A percentile compares a stretch with the other conserved stretches of the same genome.
phyloP scores from a whole-genome alignment of 1,284 basidiomycete species.

The Sanghuangporus sanghuang region DNA sequence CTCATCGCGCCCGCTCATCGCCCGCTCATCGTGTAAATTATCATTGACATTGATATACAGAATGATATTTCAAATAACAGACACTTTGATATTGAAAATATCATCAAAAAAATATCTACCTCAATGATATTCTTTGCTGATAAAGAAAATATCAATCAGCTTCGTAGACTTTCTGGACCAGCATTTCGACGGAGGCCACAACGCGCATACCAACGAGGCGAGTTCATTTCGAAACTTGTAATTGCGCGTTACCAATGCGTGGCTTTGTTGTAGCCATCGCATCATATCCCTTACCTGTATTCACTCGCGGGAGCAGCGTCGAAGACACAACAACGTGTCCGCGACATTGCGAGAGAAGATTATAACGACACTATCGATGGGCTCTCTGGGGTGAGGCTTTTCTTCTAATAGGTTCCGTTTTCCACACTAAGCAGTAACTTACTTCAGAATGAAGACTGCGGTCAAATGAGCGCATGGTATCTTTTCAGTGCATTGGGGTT shows the following conservation, averaged over 20 bases:
- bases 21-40: no score
- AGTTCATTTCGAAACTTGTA: conserved; percentile 8
- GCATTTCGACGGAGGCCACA: conserved; percentile 76
- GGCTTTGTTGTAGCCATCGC: conserved; percentile 50
- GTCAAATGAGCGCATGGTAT: conserved; percentile 88
- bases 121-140: no score
- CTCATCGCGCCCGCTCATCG: no score
- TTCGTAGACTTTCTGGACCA: conserved; percentile 70
- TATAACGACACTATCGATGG: conserved; percentile 68
- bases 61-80: no score
- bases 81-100: no score
- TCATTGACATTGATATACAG: no score
- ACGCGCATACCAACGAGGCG: conserved; percentile 81
- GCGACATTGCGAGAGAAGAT: conserved; percentile 55
- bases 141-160: no score
- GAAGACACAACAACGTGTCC: conserved; percentile 66
- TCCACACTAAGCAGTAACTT: neutral
- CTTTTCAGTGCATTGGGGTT: conserved; percentile 79
- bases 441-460: conserved; percentile 78
- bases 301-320: conserved; percentile 62
- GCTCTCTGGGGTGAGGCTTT: conserved; percentile 52
- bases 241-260: neutral
- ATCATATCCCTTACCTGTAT: conserved; percentile 83
- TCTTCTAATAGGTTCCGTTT: neutral
- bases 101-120: no score